These are phyloP conservation scores for Juncus effusus DNA, from an alignment of 176 grass and related monocot genomes.

Conservation along the genomic window DNA sequence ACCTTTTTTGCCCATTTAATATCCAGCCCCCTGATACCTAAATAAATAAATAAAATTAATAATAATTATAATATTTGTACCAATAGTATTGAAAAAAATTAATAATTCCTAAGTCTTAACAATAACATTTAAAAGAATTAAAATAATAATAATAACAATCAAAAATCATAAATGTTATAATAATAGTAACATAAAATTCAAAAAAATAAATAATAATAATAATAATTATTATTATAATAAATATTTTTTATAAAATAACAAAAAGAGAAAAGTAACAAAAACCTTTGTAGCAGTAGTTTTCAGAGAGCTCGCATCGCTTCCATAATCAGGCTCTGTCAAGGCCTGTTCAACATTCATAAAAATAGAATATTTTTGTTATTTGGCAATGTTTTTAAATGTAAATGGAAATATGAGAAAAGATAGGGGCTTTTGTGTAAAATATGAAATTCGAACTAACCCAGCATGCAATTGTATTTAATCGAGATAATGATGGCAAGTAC, in stretches of 20 bases:
- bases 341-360: constrained; percentile 40
- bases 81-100: no score
- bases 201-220: no score
- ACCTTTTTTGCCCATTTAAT: constrained; percentile 88
- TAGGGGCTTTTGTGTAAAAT: background rate
- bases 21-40: constrained; percentile 90
- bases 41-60: constrained; percentile 2
- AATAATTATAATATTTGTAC: constrained; percentile 1
- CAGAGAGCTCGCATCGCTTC: constrained; percentile 91
- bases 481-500: constrained; percentile 68
- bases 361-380: background rate
- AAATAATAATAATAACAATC: no score
- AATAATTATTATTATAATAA: no score
- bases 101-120: no score
- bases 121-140: no score
- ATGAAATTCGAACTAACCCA: constrained; percentile 54
- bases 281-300: constrained; percentile 76
- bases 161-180: background rate
- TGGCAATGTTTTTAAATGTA: background rate
- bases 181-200: background rate
- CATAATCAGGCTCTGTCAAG: constrained; percentile 85
- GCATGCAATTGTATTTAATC: constrained; percentile 61
- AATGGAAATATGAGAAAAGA: constrained; percentile 12
- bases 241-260: background rate
- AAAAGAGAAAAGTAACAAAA: constrained; percentile 10